Conservation (phyloP, 345 rosid species). For the Populus euphratica region DNA sequence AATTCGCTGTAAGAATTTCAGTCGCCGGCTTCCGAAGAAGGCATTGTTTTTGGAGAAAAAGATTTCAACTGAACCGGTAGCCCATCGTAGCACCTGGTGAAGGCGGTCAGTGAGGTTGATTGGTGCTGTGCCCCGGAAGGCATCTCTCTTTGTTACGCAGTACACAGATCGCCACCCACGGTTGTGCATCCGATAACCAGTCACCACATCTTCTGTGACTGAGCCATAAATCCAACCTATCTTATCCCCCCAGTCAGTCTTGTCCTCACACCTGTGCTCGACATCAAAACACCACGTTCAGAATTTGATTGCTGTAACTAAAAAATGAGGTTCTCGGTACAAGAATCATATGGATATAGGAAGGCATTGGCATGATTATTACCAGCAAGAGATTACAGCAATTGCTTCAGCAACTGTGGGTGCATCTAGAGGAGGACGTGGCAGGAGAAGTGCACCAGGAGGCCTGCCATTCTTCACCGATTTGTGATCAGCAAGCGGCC, state of each 20-base stretch:
- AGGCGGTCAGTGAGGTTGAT: slow-evolving; percentile 89
- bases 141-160: slow-evolving; percentile 85
- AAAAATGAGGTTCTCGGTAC: background rate
- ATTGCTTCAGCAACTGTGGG: slow-evolving; percentile 97
- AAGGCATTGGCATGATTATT: slow-evolving; percentile 9
- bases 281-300: background rate
- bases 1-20: slow-evolving; percentile 79
- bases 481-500: slow-evolving; percentile 87
- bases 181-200: slow-evolving; percentile 96
- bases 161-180: slow-evolving; percentile 93
- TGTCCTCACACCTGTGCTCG: slow-evolving; percentile 62
- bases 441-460: slow-evolving; percentile 72
- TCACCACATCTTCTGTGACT: slow-evolving; percentile 80
- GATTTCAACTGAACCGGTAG: slow-evolving; percentile 91
- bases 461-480: slow-evolving; percentile 95
- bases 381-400: slow-evolving; percentile 97
- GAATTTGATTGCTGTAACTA: background rate
- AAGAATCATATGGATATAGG: background rate
- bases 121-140: slow-evolving; percentile 89
- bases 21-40: slow-evolving; percentile 52
- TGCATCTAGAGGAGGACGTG: slow-evolving; percentile 86
- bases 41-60: slow-evolving; percentile 86
- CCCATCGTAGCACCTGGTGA: slow-evolving; percentile 93
- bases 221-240: slow-evolving; percentile 91
- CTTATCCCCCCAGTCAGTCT: slow-evolving; percentile 85